Evolutionary conservation across 2,329 filamentous ascomycete species (phyloP), one percentile per base, ranked within the genome.

Genomic region (Calcarisporium arbuscula): DNA sequence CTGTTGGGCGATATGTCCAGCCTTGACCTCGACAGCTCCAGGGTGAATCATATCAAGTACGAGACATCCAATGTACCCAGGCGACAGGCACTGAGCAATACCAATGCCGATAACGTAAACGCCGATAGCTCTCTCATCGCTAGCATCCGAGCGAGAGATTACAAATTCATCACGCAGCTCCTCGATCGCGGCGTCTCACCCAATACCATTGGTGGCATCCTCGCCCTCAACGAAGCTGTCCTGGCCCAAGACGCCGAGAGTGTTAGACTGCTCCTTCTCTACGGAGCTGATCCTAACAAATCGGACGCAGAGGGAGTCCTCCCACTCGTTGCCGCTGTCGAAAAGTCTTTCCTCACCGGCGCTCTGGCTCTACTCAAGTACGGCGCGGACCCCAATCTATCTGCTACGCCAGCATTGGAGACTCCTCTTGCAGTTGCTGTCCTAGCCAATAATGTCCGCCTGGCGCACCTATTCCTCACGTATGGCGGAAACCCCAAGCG

Each of bases 361-460:
- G 74, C 77, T 0, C 70, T 70, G 19, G 58, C 72, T 32, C 65
- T 84, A 5, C 64, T 80, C 44, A 80, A 81, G 56, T 82, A 83
- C 41, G 76, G 77, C 9, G 74, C 74, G 12, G 74, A 75, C 49
- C 68, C 69, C 8, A 77, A 77, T 48, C 59, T 73, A 29, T 54
- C 61, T 2, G 60, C 64, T 2, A 68, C 73, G 1, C 53, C 65
- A 0, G 66, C 72, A 8, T 54, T 64, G 4, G 75, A 80, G 41
- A 70, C 72, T 2, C 70, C 80, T 0, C 59, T 82, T 20, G 62
- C 66, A 14, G 45, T 67, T 32, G 65, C 77, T 12, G 61, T 68
- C 29, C 50, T 62, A 2, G 65, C 68, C 30, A 69, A 71, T 48
- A 74, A 74, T 45, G 58, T 71, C 18, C 69, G 72, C 36, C 64